phyloP scores from a whole-genome alignment of 2,329 filamentous ascomycete genomes.

The Didymella arachidicola region DNA sequence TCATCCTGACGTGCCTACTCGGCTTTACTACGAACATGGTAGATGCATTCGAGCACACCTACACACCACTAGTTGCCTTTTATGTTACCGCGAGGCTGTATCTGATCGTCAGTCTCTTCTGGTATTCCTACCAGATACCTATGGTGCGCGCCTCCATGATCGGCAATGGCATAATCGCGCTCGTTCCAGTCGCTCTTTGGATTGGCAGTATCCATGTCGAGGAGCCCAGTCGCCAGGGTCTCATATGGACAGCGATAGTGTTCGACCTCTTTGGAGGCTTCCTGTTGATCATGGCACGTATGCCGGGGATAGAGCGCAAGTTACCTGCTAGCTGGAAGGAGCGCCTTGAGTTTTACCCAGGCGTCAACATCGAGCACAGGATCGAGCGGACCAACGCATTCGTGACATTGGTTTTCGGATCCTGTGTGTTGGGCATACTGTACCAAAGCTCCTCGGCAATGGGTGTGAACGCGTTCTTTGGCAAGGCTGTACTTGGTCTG shows the following conservation, averaged over 20 bases:
- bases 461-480: conserved; percentile 66
- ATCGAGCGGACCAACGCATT: conserved; percentile 71
- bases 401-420: conserved; percentile 70
- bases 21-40: conserved; percentile 71
- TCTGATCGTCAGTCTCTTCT: conserved; percentile 58
- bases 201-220: conserved; percentile 66
- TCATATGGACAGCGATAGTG: conserved; percentile 65
- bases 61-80: conserved; percentile 66
- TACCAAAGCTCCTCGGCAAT: conserved; percentile 63
- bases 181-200: conserved; percentile 64
- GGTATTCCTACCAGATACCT: conserved; percentile 60
- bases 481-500: conserved; percentile 67
- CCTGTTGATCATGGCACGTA: conserved; percentile 52
- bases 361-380: conserved; percentile 71
- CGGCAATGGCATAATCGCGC: conserved; percentile 53
- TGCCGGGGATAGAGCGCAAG: conserved; percentile 26
- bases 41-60: conserved; percentile 62
- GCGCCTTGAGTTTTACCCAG: conserved; percentile 67
- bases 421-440: conserved; percentile 67
- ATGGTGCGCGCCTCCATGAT: conserved; percentile 67
- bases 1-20: conserved; percentile 67
- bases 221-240: conserved; percentile 62
- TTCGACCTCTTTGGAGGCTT: conserved; percentile 62
- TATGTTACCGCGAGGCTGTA: conserved; percentile 66
- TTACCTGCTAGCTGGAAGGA: conserved; percentile 35